A percentile compares a stretch with the other conserved stretches of the same genome.
Evolutionary conservation across 306 rosid genomes (phyloP).

Genomic region (Canavalia ensiformis): DNA sequence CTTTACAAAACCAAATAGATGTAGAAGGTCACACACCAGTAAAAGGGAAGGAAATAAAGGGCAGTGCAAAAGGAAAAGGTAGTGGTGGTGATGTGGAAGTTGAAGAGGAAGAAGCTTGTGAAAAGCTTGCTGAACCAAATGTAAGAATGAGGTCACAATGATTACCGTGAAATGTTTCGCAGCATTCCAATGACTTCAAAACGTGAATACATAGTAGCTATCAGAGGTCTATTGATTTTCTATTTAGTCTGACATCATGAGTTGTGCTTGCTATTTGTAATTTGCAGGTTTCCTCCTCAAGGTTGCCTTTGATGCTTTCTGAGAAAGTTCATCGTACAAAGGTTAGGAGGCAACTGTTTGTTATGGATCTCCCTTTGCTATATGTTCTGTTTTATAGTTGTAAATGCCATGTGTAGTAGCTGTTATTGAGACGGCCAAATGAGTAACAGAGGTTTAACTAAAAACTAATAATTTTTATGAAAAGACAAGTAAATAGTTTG

Average conservation of each 20-base stretch:
- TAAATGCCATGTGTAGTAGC: conserved; percentile 26
- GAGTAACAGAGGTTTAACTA: conserved; percentile 23
- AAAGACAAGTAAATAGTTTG: conserved; percentile 17
- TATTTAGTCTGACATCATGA: conserved; percentile 44
- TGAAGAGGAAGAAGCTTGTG: conserved; percentile 69
- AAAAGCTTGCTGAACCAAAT: conserved; percentile 62
- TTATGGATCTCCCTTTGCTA: conserved; percentile 32
- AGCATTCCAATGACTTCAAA: conserved; percentile 31
- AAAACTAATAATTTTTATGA: conserved; percentile 12
- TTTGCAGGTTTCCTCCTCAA: conserved; percentile 79
- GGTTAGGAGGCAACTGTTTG: conserved; percentile 60
- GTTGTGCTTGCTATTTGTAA: conserved; percentile 44
- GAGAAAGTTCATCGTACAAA: conserved; percentile 88
- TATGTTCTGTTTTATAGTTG: conserved; percentile 27
- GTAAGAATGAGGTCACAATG: conserved; percentile 60
- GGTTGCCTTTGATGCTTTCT: conserved; percentile 88
- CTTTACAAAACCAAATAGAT: conserved; percentile 52
- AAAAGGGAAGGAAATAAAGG: conserved; percentile 60
- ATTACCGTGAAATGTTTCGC: conserved; percentile 12
- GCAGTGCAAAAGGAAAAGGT: conserved; percentile 54
- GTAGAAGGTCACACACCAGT: conserved; percentile 47
- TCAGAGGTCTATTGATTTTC: conserved; percentile 34
- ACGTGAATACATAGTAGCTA: conserved; percentile 35
- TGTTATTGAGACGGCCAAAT: conserved; percentile 23
- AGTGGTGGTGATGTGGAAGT: conserved; percentile 55